Evolutionary conservation across 1,139 yeast species (phyloP), one percentile per base, ranked within the genome.

Genomic region (Blastobotrys persicus): DNA sequence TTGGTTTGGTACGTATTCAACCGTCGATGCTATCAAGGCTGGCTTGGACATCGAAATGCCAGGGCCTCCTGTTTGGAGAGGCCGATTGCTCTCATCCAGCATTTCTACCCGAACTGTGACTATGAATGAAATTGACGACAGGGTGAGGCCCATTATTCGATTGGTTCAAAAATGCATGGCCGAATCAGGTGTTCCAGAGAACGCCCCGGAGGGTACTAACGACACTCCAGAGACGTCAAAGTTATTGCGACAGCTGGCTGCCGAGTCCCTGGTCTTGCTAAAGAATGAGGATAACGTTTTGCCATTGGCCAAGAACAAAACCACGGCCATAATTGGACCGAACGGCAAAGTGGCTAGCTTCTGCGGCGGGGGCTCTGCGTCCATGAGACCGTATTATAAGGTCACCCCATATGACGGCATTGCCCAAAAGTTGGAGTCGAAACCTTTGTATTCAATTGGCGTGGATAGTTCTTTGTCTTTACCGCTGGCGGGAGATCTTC

Each of bases 31-130:
- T 17, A 63, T 80, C 49, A 73, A 75, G 48, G 79, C 79, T 35
- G 85, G 85, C n/a, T 65, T 80, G 49, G 81, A 79, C 59, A 64
- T 81, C 55, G 85, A 80, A 61, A 80, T 80, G 82, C 86, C 85
- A 1, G 85, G 85, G 37, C 79, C 81, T 6, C 65, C 81, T 26
- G 62, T 72, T 45, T 73, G 73, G 65, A 70, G 85, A 66, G 70
- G 72, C 33, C 50, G 60, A 18, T 68, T 68, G 16, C 66, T 73
- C 14, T 53, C 45, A 13, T 52, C 54, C 28, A 53, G 62, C 4
- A 42, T 64, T 9, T 37, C 34, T 20, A 32, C 57, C 52, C 66
- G 56, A 47, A 53, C 51, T 20, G 50, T 62, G 39, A 41, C 50
- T 3, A 48, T 44, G 4, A 42, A 55, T 31, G 68, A 66, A 34